A percentile compares a stretch with the other conserved stretches of the same genome.
These are phyloP conservation scores for Botrytis cinerea DNA, from an alignment of 2,329 filamentous ascomycete species.

Conservation along the genomic window DNA sequence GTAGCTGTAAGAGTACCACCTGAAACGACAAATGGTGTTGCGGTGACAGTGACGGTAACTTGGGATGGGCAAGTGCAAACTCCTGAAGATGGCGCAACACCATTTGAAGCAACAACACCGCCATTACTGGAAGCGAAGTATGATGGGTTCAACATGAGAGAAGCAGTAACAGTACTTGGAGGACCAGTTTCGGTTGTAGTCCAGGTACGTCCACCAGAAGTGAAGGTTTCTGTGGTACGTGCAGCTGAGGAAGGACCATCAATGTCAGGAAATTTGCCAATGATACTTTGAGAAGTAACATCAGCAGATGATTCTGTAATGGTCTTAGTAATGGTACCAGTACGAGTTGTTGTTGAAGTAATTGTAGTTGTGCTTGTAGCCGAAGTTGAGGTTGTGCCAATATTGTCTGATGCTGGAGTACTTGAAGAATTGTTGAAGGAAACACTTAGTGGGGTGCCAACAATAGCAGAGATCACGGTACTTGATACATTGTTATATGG, in stretches of 20 bases:
- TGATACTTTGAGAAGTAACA: conserved; percentile 15
- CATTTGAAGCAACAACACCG: neutral
- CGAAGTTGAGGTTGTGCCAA: neutral
- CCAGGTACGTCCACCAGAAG: conserved; percentile 17
- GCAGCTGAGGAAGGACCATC: too few relatives aligned
- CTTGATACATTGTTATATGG: conserved; percentile 1
- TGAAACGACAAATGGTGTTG: conserved; percentile 2
- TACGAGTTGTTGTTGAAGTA: conserved; percentile 1
- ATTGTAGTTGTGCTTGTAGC: conserved; percentile 13
- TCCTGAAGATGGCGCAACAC: neutral
- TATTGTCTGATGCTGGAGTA: neutral
- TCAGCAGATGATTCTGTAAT: neutral
- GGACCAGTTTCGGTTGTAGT: conserved; percentile 19
- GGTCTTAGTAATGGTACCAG: neutral
- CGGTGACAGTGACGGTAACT: conserved; percentile 13
- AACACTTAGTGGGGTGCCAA: neutral
- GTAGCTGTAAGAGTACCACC: neutral
- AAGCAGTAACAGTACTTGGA: conserved; percentile 13
- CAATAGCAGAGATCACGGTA: neutral
- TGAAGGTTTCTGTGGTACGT: conserved; percentile 6
- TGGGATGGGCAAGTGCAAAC: conserved; percentile 6
- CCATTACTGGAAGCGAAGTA: neutral
- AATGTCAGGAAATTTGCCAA: conserved; percentile 9
- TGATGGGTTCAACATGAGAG: conserved; percentile 14
- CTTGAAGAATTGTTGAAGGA: neutral